Evolutionary conservation across 805 yeast genomes (phyloP), one percentile per base, ranked within the genome.

Genomic region (Cyberlindnera mrakii): DNA sequence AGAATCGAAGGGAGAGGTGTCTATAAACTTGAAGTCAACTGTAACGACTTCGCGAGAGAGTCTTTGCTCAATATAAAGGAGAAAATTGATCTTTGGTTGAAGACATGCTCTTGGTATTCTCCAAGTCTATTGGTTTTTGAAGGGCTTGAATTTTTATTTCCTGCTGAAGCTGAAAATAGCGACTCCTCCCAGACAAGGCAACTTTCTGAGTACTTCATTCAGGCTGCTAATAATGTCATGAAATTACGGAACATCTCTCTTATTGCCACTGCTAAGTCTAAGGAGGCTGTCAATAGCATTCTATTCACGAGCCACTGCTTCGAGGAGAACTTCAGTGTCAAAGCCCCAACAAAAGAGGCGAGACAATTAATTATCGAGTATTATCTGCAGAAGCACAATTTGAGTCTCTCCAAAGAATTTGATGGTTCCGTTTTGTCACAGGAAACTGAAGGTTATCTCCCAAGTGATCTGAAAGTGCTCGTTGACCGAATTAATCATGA

Each of bases 391-490:
- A 42, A 47, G 4, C 45, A 63, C 18, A 54, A 52, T 0, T 44
- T 73, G 30, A 31, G 45, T 1, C 59, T 73, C 20, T 70, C 74
- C 30, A 57, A 67, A 5, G 64, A 58, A 4, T 66, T 78, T 44
- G 68, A 74, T 35, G 44, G 74, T 10, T 63, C 72, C 20, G 82
- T 80, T 49, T 62, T 82, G 27, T 72, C 82, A 0, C 49, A 76
- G 31, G 91, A 82, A 41, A 85, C 96, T 0, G 98, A 91, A 53
- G 98, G 98, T 0, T 91, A 82, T 59, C 75, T 86, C 25, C 95
- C 97, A 0, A 78, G 80, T 20, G 99, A 91, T 60, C 59, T 91
- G 45, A 77, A 80, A 63, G 75, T 77, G 5, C 65, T 91, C 10
- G 72, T 77, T 29, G 96, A 86, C 48, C 72, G 95, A 51, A 75